Percentiles rank a stretch among this genome's conserved stretches.
Evolutionary conservation across 331 rosid genomes (phyloP).

Genomic region (Malus hybrid): DNA sequence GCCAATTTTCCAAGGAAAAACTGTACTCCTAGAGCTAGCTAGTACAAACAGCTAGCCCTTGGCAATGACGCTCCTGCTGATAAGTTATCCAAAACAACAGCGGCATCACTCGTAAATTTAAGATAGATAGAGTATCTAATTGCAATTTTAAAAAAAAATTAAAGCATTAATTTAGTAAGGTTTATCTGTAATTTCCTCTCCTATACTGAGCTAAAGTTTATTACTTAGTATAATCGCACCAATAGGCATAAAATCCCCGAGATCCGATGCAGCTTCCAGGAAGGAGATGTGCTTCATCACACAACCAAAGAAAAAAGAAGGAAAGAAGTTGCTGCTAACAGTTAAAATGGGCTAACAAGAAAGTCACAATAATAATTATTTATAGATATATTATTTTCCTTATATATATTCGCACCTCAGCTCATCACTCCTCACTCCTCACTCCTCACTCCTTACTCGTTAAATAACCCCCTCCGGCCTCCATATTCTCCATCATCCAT

Average conservation of each 20-base stretch:
- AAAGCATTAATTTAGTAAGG: not conserved
- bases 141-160: no score
- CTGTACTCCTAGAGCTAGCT: not conserved
- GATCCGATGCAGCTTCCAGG: slow-evolving; percentile 16
- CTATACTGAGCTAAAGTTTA: not conserved
- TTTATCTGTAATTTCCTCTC: slow-evolving; percentile 1
- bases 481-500: not conserved
- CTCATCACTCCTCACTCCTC: not conserved
- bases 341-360: not conserved
- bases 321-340: not conserved
- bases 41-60: not conserved
- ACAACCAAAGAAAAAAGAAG: not conserved
- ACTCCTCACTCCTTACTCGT: not conserved
- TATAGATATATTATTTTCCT: not conserved
- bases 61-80: not conserved
- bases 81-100: not conserved
- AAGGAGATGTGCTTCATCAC: slow-evolving; percentile 9
- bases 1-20: not conserved
- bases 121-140: not conserved
- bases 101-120: not conserved
- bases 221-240: not conserved
- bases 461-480: not conserved
- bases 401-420: not conserved
- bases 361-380: not conserved
- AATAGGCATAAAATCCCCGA: not conserved